phyloP scores from a whole-genome alignment of 2,329 filamentous ascomycete species.

The Ophiostoma novo-ulmi region DNA sequence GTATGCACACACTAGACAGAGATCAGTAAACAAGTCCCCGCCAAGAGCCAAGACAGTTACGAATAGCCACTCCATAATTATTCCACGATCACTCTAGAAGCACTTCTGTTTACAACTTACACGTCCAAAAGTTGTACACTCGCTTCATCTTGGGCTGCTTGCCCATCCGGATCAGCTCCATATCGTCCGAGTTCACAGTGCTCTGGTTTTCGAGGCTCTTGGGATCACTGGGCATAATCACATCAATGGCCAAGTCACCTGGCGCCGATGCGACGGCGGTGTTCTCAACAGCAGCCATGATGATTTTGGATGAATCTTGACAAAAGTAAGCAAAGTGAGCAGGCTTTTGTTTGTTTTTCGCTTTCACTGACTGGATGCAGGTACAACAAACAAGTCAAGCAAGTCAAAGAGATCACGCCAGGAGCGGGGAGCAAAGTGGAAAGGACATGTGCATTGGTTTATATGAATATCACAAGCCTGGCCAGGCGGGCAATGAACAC shows the following conservation, averaged over 20 bases:
- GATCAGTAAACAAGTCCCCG: not conserved
- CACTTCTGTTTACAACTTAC: not conserved
- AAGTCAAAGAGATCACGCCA: conserved; percentile 1
- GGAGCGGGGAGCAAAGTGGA: conserved; percentile 1
- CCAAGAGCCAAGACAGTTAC: too few relatives aligned
- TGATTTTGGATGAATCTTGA: not conserved
- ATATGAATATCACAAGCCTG: not conserved
- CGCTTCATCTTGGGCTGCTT: conserved; percentile 10
- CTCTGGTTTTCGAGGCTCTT: not conserved
- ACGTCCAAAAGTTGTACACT: conserved; percentile 5
- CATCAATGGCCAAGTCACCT: not conserved
- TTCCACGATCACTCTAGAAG: not conserved
- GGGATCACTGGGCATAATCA: not conserved
- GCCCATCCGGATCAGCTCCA: conserved; percentile 12
- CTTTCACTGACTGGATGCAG: not conserved
- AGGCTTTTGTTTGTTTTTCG: not conserved
- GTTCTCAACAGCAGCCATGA: not conserved
- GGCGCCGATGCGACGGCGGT: not conserved
- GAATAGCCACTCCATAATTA: not conserved
- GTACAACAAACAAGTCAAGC: not conserved
- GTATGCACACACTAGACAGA: not conserved
- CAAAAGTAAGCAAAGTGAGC: not conserved
- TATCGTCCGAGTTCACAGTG: not conserved
- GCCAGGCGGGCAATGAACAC: not conserved
- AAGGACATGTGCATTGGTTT: not conserved